Evolutionary conservation across 2,329 filamentous ascomycete species (phyloP), one percentile per base, ranked within the genome.

Genomic region (Stemphylium vesicarium): DNA sequence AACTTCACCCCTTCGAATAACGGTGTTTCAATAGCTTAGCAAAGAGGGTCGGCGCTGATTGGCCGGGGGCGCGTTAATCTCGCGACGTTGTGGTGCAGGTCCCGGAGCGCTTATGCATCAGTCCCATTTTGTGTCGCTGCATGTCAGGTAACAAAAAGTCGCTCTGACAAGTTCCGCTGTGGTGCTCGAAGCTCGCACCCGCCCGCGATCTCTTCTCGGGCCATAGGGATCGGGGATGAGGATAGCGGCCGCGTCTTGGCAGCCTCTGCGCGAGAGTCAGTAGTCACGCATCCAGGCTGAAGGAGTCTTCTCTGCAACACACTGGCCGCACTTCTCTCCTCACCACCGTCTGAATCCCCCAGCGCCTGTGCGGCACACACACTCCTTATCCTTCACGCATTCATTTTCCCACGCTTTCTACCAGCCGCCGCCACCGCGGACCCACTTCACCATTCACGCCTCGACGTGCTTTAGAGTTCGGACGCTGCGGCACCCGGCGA

Each of bases 281-380:
- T 58, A 36, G 32, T 59, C 38, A 45, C 36, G 22, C 20, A 36
- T 22, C 35, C 60, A 55, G 39, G 29, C 52, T 51, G 50, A 38
- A 55, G 56, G 31, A 40, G 45, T 47, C 38, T 35, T 52, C 59
- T 56, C 52, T 60, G 60, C 56, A 52, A 62, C 60, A 57, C 59
- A 45, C 49, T 55, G 51, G 46, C 56, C 46, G 57, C 53, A 57
- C 43, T 46, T 51, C 47, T 46, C 51, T 56, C 57, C 55, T 62
- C 56, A 63, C 56, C 55, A 56, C 61, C 53, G 60, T 60, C 61
- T 54, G 57, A 56, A 40, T 53, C 37, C 42, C 50, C 39, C 49
- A 37, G 48, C 57, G 37, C 40, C 40, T 32, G 37, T 38, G 32
- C 49, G 38, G 44, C 48, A 45, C 39, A 20, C 51, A 60, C 58